Evolutionary conservation across 768 basidiomycete genomes (phyloP).

Genomic region (Boletus huronensis): DNA sequence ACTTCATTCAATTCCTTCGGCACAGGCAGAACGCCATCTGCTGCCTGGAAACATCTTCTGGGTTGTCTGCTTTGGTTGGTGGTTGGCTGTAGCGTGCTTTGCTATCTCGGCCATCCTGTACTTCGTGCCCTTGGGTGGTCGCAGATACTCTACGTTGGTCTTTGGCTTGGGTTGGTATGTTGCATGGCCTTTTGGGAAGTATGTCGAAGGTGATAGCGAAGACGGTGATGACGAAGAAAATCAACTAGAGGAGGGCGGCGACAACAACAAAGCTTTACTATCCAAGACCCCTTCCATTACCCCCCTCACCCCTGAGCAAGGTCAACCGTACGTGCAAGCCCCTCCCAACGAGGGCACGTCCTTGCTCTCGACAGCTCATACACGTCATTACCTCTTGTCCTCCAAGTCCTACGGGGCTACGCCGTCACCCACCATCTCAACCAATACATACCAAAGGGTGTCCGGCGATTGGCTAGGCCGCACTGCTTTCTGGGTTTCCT

Average conservation of each 20-base stretch:
- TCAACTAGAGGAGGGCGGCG: constrained; percentile 21
- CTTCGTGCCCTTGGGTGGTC: constrained; percentile 75
- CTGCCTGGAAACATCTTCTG: constrained; percentile 94
- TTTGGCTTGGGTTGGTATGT: constrained; percentile 96
- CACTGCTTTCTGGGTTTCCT: constrained; percentile 76
- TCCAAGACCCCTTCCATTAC: constrained; percentile 45
- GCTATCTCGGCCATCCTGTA: constrained; percentile 63
- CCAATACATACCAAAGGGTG: constrained; percentile 21
- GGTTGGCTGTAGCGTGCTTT: constrained; percentile 76
- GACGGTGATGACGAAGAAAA: constrained; percentile 41
- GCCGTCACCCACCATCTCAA: constrained; percentile 27
- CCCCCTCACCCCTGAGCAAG: constrained; percentile 33
- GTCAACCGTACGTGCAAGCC: constrained; percentile 9
- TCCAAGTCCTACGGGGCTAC: constrained; percentile 73
- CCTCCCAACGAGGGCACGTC: constrained; percentile 46
- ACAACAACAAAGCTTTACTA: constrained; percentile 28
- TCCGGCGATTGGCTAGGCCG: constrained; percentile 59
- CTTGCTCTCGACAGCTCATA: constrained; percentile 34
- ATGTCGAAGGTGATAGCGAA: constrained; percentile 79
- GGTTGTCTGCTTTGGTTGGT: constrained; percentile 89
- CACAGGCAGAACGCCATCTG: constrained; percentile 89
- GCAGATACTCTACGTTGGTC: constrained; percentile 78
- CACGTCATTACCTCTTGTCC: constrained; percentile 36
- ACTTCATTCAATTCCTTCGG: constrained; percentile 87
- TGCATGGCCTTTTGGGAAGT: constrained; percentile 98